Conservation (phyloP, 2,329 filamentous ascomycete genomes). For the Aaosphaeria arxii region DNA sequence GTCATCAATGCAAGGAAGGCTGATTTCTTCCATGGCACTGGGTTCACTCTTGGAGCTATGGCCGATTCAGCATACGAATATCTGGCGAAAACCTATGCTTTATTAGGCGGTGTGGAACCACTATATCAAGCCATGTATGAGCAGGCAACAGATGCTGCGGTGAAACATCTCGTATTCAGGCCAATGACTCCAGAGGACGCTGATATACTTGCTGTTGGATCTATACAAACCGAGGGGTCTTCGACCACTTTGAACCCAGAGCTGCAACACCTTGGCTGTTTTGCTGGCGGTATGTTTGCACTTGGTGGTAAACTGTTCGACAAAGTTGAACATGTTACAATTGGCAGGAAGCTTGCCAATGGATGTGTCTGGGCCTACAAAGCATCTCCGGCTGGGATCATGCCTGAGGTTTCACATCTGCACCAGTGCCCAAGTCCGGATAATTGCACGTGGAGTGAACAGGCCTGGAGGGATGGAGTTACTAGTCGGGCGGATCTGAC, state of each 20-base stretch:
- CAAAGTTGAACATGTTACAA: slow-evolving; percentile 52
- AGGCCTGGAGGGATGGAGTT: slow-evolving; percentile 46
- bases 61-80: slow-evolving; percentile 39
- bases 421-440: slow-evolving; percentile 45
- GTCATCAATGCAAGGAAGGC: slow-evolving; percentile 39
- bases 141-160: slow-evolving; percentile 41
- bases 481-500: slow-evolving; percentile 16
- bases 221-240: slow-evolving; percentile 34
- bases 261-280: slow-evolving; percentile 58
- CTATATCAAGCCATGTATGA: slow-evolving; percentile 58
- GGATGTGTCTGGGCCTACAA: slow-evolving; percentile 64
- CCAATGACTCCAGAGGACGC: slow-evolving; percentile 47
- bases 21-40: slow-evolving; percentile 41
- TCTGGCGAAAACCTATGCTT: slow-evolving; percentile 45
- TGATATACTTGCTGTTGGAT: slow-evolving; percentile 48
- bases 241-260: slow-evolving; percentile 45
- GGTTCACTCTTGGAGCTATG: slow-evolving; percentile 36
- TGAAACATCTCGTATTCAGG: slow-evolving; percentile 46
- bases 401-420: slow-evolving; percentile 59
- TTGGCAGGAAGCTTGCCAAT: slow-evolving; percentile 57
- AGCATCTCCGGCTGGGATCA: slow-evolving; percentile 55
- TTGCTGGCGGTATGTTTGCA: slow-evolving; percentile 61
- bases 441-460: slow-evolving; percentile 54
- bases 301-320: slow-evolving; percentile 58
- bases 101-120: slow-evolving; percentile 45